Conservation (phyloP, 2,329 filamentous ascomycete species). For the Cordyceps tenuipes region DNA sequence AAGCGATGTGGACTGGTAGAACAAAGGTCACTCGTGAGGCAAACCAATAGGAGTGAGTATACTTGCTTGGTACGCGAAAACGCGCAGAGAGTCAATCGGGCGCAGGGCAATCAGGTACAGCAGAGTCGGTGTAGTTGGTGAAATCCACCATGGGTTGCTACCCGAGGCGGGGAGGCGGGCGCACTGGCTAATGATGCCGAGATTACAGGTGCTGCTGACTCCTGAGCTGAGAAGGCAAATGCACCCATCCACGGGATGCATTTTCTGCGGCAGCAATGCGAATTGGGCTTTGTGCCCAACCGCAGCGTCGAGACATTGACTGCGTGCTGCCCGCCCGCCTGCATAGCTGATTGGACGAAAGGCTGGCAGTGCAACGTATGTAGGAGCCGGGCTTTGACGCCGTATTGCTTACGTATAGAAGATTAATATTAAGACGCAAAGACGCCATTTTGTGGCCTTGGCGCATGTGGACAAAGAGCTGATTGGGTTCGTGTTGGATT, state of each 20-base stretch:
- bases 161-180: not conserved
- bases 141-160: not conserved
- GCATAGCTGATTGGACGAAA: not conserved
- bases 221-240: not conserved
- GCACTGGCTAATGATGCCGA: not conserved
- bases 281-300: not conserved
- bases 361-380: not conserved
- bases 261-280: too few relatives aligned
- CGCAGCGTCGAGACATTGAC: not conserved
- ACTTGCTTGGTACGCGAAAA: not conserved
- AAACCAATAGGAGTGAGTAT: slow-evolving; percentile 8
- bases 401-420: not conserved
- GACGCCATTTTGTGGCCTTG: not conserved
- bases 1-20: slow-evolving; percentile 95
- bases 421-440: not conserved
- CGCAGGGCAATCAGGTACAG: not conserved
- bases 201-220: not conserved
- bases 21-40: slow-evolving; percentile 20
- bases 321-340: too few relatives aligned
- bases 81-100: not conserved
- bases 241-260: not conserved
- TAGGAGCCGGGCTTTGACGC: not conserved
- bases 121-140: not conserved
- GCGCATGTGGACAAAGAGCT: not conserved
- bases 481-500: not conserved